Evolutionary conservation across 257 asterid genomes (phyloP).

Genomic region (Lithospermum erythrorhizon): DNA sequence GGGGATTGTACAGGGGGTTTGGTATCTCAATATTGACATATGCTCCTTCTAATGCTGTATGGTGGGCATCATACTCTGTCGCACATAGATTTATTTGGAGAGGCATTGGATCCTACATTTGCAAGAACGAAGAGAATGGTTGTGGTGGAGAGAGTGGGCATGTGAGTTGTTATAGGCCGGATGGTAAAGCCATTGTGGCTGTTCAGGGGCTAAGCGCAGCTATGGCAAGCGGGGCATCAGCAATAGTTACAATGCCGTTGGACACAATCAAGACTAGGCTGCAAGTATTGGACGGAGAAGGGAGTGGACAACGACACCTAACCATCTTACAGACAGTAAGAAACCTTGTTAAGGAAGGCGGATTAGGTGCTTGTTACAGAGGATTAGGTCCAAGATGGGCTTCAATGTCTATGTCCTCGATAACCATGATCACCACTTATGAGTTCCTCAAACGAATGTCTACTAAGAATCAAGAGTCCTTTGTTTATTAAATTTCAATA

Average conservation of each 20-base stretch:
- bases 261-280: slow-evolving; percentile 88
- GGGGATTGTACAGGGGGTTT: slow-evolving; percentile 88
- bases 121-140: slow-evolving; percentile 45
- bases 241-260: slow-evolving; percentile 87
- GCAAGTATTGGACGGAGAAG: slow-evolving; percentile 81
- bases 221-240: slow-evolving; percentile 90
- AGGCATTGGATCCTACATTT: slow-evolving; percentile 35
- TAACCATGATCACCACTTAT: slow-evolving; percentile 91
- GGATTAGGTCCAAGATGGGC: slow-evolving; percentile 98
- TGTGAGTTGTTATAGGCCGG: slow-evolving; percentile 44
- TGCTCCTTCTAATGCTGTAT: slow-evolving; percentile 95
- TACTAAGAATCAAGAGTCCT: slow-evolving; percentile 56
- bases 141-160: slow-evolving; percentile 7
- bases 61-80: slow-evolving; percentile 95
- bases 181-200: slow-evolving; percentile 58
- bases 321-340: slow-evolving; percentile 52
- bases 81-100: slow-evolving; percentile 70
- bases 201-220: slow-evolving; percentile 91
- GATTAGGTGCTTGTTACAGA: slow-evolving; percentile 84
- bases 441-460: slow-evolving; percentile 91
- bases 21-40: slow-evolving; percentile 89
- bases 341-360: slow-evolving; percentile 79
- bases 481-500: slow-evolving; percentile 23
- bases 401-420: slow-evolving; percentile 92
- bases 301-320: slow-evolving; percentile 25